Percentiles rank a stretch among this genome's conserved stretches.
Conservation (phyloP, 257 asterid genomes). For the Petrea volubilis region DNA sequence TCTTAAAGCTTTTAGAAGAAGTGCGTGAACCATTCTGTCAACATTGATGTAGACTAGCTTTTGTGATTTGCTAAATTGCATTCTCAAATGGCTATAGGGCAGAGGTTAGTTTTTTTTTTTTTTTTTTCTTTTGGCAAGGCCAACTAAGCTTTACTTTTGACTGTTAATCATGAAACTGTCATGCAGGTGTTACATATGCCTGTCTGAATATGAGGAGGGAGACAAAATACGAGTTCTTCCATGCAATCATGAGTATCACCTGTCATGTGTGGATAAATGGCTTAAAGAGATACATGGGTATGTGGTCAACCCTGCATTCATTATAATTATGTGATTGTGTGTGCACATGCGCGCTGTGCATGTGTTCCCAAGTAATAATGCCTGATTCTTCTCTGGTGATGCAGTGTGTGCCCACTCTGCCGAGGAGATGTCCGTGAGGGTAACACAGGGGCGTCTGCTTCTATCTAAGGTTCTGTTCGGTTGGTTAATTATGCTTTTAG, state of each 20-base stretch:
- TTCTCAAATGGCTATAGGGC: not conserved
- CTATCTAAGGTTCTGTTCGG: slow-evolving; percentile 31
- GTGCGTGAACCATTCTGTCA: not conserved
- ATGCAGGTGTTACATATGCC: slow-evolving; percentile 88
- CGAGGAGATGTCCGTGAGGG: slow-evolving; percentile 83
- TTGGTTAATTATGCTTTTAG: slow-evolving; percentile 22
- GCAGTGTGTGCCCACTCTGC: slow-evolving; percentile 93
- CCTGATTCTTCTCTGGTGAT: slow-evolving; percentile 31
- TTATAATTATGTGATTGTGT: not conserved
- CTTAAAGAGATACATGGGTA: slow-evolving; percentile 96
- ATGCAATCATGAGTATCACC: slow-evolving; percentile 84
- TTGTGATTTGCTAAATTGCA: not conserved
- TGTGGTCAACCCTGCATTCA: slow-evolving; percentile 12
- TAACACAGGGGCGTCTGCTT: slow-evolving; percentile 41
- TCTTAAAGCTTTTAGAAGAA: not conserved
- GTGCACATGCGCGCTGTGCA: not conserved
- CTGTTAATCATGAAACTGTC: slow-evolving; percentile 12
- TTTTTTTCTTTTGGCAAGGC: too few species aligned
- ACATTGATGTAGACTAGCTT: not conserved
- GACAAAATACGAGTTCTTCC: slow-evolving; percentile 81
- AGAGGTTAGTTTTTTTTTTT: not conserved
- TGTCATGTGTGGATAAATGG: slow-evolving; percentile 89
- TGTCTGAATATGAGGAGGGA: slow-evolving; percentile 86
- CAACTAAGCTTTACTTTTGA: not conserved
- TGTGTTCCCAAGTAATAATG: too few species aligned